Evolutionary conservation across 768 basidiomycete genomes (phyloP), one percentile per base, ranked within the genome.

Genomic region (Agrocybe pediades): DNA sequence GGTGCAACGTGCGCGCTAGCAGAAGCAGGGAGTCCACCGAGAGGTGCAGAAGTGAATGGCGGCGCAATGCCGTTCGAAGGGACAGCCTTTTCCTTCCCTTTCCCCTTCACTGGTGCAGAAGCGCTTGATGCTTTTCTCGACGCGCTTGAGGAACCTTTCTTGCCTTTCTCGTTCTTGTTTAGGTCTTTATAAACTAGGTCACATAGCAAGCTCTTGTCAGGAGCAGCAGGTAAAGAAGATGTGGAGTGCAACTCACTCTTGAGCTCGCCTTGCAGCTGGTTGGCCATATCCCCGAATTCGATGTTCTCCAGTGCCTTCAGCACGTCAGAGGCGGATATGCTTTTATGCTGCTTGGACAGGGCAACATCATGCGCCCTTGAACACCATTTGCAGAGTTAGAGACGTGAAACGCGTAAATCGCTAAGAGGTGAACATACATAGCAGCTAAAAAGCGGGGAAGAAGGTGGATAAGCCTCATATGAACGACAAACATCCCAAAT

Each of bases 261-360:
- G 8, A 93, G 78, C 64, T 93, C 90, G 0, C 63, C 70, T 55
- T 87, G 83, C 3, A 92, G 74, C 40, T 74, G 72, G 27, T 82
- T 80, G 0, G 85, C 80, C 40, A 92, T 72, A 63, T 92, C 89
- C 2, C 83, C 81, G 58, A 93, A 86, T 58, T 92, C 87, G 29
- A 92, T 80, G 51, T 82, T 72, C 64, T 93, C 91, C 8, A 95
- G 78, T 0, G 91, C 95, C 65, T 88, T 91, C 56, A 95, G 81
- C 0, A 97, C 92, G 64, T 96, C 95, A 0, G 92, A 86, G 0
- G 92, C 92, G 5, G 92, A 88, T 40, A 95, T 89, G 53, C 88
- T 89, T 69, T 93, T 95, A 68, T 91, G 91, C 53, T 90, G 87
- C 57, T 90, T 87, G 2, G 86, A 83, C n/a, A 76, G 70, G 0